phyloP scores from a whole-genome alignment of 2,329 filamentous ascomycete genomes.

The Chrysosporium keratinophilum region DNA sequence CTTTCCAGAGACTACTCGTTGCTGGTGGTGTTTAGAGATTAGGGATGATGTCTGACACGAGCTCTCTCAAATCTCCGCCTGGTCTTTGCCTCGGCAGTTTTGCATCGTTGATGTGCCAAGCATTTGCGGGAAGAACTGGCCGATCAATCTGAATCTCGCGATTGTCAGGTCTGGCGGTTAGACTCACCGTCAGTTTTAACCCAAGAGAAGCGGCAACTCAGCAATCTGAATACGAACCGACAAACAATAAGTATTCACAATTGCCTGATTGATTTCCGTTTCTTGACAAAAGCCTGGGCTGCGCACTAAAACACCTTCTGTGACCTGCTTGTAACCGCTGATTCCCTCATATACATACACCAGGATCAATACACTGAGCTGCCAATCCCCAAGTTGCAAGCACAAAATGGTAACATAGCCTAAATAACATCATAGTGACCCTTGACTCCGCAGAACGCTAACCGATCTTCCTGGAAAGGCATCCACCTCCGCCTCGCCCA shows the following conservation, averaged over 20 bases:
- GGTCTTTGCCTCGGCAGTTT: neutral
- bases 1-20: slow-evolving; percentile 6
- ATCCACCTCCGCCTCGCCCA: neutral
- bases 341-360: too few relatives aligned
- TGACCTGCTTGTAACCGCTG: too few relatives aligned
- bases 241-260: too few relatives aligned
- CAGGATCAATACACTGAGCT: neutral
- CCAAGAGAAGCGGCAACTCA: neutral
- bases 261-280: too few relatives aligned
- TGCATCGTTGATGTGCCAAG: neutral
- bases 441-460: neutral
- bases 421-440: neutral
- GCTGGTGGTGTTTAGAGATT: slow-evolving; percentile 13
- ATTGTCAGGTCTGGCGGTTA: neutral
- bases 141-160: neutral
- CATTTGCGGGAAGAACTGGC: neutral
- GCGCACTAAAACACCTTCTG: too few relatives aligned
- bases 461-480: slow-evolving; percentile 1
- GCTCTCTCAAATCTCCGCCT: too few relatives aligned
- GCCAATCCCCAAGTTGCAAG: neutral
- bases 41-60: neutral
- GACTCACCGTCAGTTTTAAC: too few relatives aligned
- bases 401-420: neutral
- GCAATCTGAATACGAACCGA: too few relatives aligned
- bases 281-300: too few relatives aligned